phyloP scores from a whole-genome alignment of 148 eudicot genomes.

The Rheum nobile region DNA sequence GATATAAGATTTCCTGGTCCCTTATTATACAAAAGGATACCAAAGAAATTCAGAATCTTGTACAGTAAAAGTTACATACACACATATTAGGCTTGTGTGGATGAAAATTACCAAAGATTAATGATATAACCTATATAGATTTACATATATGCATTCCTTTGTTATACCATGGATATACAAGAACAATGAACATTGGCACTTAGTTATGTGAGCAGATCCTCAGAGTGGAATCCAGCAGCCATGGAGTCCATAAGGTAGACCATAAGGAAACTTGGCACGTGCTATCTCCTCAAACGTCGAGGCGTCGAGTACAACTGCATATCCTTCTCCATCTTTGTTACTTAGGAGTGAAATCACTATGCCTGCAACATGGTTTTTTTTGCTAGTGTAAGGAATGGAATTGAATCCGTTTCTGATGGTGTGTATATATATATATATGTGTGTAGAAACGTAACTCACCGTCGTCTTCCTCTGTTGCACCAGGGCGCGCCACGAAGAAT shows the following conservation, averaged over 20 bases:
- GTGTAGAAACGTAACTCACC: conserved; percentile 26
- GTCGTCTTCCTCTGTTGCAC: conserved; percentile 81
- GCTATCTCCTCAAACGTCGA: conserved; percentile 79
- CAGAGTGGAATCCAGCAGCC: conserved; percentile 83
- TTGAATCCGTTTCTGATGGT: conserved; percentile 21
- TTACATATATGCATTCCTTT: background rate
- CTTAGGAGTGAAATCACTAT: conserved; percentile 82
- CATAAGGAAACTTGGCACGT: conserved; percentile 89
- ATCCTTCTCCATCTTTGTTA: conserved; percentile 80
- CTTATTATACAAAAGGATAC: background rate
- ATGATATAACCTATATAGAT: background rate
- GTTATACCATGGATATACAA: background rate
- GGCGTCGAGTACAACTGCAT: conserved; percentile 72
- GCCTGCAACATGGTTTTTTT: conserved; percentile 24
- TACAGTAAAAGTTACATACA: background rate
- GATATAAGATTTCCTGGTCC: background rate
- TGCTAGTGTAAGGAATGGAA: background rate
- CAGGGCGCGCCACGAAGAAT: conserved; percentile 81
- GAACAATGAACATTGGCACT: background rate
- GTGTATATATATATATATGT: too few relatives aligned
- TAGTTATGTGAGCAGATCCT: conserved; percentile 12
- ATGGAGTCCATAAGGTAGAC: conserved; percentile 93
- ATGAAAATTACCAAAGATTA: background rate
- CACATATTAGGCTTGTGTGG: background rate
- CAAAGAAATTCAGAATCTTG: background rate